Conservation (phyloP, 2,329 filamentous ascomycete species). For the Pyrenophora seminiperda region DNA sequence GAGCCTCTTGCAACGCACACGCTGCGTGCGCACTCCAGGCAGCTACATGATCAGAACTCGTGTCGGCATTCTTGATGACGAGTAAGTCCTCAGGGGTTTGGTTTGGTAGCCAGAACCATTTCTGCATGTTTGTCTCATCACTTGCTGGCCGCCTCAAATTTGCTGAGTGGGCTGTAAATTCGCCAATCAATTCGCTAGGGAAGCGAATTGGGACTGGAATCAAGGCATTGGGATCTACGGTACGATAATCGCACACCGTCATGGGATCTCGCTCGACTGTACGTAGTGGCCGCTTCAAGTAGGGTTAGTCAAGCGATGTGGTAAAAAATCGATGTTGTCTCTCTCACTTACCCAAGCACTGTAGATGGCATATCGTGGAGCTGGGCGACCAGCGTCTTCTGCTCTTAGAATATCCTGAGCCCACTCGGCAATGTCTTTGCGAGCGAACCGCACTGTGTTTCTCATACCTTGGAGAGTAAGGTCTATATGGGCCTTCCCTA, state of each 20-base stretch:
- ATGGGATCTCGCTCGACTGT: constrained; percentile 4
- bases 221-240: not conserved
- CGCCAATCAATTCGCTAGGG: constrained; percentile 1
- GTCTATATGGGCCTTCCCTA: constrained; percentile 1
- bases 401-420: constrained; percentile 4
- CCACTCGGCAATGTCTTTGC: constrained; percentile 4
- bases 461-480: constrained; percentile 1
- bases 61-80: constrained; percentile 3
- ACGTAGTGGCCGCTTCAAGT: constrained; percentile 5
- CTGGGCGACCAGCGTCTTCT: constrained; percentile 3
- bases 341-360: constrained; percentile 3
- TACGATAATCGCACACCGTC: constrained; percentile 5
- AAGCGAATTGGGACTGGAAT: constrained; percentile 5
- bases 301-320: not conserved
- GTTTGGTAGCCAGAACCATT: constrained; percentile 3
- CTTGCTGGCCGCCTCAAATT: constrained; percentile 2
- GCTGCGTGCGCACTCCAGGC: constrained; percentile 2
- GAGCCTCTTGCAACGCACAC: constrained; percentile 3
- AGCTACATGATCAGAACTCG: constrained; percentile 4
- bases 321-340: not conserved
- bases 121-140: constrained; percentile 4
- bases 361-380: constrained; percentile 4
- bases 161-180: constrained; percentile 1
- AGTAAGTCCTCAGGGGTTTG: constrained; percentile 3
- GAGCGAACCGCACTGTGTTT: constrained; percentile 3